Evolutionary conservation across 2,329 filamentous ascomycete genomes (phyloP), one percentile per base, ranked within the genome.

Genomic region (Aureobasidium mangrovei): DNA sequence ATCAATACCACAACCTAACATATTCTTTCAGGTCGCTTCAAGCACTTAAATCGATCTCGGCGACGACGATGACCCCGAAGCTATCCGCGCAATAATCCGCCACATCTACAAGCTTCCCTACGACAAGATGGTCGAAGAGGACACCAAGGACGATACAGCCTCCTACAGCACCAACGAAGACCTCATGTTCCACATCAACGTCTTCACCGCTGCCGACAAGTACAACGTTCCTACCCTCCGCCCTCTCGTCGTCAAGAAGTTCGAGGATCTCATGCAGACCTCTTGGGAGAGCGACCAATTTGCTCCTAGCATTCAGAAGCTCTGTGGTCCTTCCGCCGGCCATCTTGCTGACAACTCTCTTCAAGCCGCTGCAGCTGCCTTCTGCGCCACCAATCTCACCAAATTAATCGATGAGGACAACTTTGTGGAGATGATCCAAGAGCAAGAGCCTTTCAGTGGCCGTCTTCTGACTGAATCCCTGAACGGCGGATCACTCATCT

Each of bases 171-270:
- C 33, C 10, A 45, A 36, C 27, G 33, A 53, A 10, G 41, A 53
- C n/a, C 51, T 45, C 26, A 27, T 45, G 26, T 53, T 53, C 33
- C 41, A 45, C 12, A 51, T 53, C n/a, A 36, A 10, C 5, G 45
- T 59, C 28, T 60, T 57, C 47, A 44, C 52, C 7, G 36, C 54
- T 8, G 59, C 59, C 24, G 59, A 59, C 48, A 59, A 60, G 45
- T 59, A 59, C 42, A 45, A 57, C 10, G 42, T 59, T 8, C 52
- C 49, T 3, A 41, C 31, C 4, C 55, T 60, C 5, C 51, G 53
- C 10, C 53, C 29, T 12, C 9, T 56, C 2, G 55, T 56, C 7
- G 40, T 56, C 7, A 42, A 39, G 26, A 57, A 58, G 39, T 55
- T 59, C 41, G 45, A 53, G 12, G 24, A 36, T 4, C 10, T 32